Evolutionary conservation across 495 filamentous ascomycete genomes (phyloP), one percentile per base, ranked within the genome.

Genomic region (Podospora sp.): DNA sequence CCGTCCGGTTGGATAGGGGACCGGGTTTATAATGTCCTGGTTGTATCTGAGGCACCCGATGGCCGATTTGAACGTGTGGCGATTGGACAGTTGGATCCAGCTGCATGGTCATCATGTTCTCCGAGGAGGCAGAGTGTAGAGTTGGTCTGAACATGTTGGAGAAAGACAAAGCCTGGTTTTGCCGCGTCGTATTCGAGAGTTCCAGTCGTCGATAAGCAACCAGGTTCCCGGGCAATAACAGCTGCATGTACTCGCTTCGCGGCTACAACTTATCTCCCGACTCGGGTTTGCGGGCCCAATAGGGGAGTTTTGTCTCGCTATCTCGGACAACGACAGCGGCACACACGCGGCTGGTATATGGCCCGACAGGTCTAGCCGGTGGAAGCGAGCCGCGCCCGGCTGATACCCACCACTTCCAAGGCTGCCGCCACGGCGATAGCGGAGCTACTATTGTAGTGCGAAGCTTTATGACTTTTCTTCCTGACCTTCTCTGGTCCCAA

Each of bases 161-260:
- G n/a, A n/a, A n/a, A n/a, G n/a, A n/a, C n/a, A n/a, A n/a, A n/a
- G n/a, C n/a, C n/a, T 33, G 29, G 29, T 8, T 33, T 33, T 3
- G 29, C 29, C 29, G 29, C 29, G 29, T 33, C 29, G 29, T 4
- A 33, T 33, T 3, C 4, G 8, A 33, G 29, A 33, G 3, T 33
- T 33, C 8, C 29, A 33, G 29, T 33, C 29, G 29, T 33, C 29
- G 29, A 33, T 33, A 33, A 52, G 49, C 49, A 22, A 52, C 49
- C 49, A 52, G 49, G 49, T 16, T 52, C 12, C 49, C 49, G 49
- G 49, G 21, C 49, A 52, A 52, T 52, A 52, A 52, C 49, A 52
- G 49, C 12, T 52, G 49, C 49, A 16, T 3, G 12, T 22, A 3
- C 18, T 52, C 18, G 21, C 49, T 22, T 52, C 49, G 49, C 12